Base-by-base conservation (phyloP, 768 basidiomycete genomes). In the Leccinum truebloodii region DNA sequence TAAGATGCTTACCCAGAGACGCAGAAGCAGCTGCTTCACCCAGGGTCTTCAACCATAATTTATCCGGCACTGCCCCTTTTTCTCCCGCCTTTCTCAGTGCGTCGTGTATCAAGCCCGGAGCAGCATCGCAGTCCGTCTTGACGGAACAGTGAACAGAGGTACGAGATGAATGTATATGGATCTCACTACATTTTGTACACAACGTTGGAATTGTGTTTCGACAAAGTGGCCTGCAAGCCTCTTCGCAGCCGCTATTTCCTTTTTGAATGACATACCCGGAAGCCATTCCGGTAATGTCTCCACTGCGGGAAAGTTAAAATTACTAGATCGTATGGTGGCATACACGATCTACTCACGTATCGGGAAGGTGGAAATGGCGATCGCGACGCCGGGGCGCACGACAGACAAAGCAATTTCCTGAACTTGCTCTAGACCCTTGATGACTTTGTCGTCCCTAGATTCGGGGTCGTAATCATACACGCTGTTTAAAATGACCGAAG, bases 381-480 rank as follows among this genome's bases (percentile, higher is more conserved):
- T 8, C 16, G 57, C 65, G 1, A 55, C 1, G 5, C 58, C 49
- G 8, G 52, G 53, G 8, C 52, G 52, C 18, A 52, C 52, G 5
- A 52, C 52, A 22, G 52, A 52, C 1, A 34, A 18, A 6, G 52
- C 52, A 20, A 52, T 34, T 13, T 52, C 52, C 20, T 52, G 52
- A 20, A 52, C 30, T 32, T 52, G 9, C n/a, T 12, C 52, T 32
- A 52, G 52, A 32, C n/a, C 20, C 52, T 52, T 52, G 32, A 52
- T 34, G 20, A 52, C 16, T 34, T 63, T 52, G 13, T 66, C 65
- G 6, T 60, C 49, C 24, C 49, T 54, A n/a, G 58, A 55, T 39
- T 8, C 22, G 6, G 63, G 63, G 18, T 68, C 61, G 26, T 68
- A 68, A 52, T 66, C 54, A 5, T 68, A 68, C 0, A 50, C 41